phyloP scores from a whole-genome alignment of 192 early-diverging fungal species.

The Anaeromyces robustus region DNA sequence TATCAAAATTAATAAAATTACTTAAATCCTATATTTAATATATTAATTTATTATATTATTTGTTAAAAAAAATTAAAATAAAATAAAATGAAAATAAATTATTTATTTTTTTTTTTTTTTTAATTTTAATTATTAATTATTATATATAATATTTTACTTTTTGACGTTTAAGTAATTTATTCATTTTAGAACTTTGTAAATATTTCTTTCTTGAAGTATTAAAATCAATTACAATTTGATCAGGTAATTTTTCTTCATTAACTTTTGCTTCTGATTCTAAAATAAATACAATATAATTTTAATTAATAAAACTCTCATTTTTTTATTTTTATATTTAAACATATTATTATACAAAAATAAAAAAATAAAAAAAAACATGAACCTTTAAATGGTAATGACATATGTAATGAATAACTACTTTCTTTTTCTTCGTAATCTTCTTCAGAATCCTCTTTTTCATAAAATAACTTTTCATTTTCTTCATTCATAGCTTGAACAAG shows the following conservation, averaged over 20 bases:
- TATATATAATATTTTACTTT: neutral
- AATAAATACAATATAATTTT: no score
- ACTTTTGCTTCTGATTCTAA: neutral
- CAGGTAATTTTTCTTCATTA: neutral
- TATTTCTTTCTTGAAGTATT: neutral
- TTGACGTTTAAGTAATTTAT: neutral
- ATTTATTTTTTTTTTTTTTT: no score
- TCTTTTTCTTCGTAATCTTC: neutral
- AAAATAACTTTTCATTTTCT: neutral
- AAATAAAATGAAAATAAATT: no score
- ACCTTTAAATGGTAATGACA: neutral
- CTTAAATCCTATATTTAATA: neutral
- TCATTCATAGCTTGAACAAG: neutral
- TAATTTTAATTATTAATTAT: no score
- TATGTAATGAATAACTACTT: neutral
- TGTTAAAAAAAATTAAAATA: no score
- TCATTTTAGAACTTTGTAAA: neutral
- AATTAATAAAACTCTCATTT: no score
- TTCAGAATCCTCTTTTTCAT: neutral
- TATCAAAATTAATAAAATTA: neutral
- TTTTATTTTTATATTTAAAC: no score
- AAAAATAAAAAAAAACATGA: neutral
- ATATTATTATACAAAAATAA: no score
- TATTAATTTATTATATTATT: no score
- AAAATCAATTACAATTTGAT: neutral